Evolutionary conservation across 371 early-diverging fungal species (phyloP).

Genomic region (Lichtheimia corymbifera): DNA sequence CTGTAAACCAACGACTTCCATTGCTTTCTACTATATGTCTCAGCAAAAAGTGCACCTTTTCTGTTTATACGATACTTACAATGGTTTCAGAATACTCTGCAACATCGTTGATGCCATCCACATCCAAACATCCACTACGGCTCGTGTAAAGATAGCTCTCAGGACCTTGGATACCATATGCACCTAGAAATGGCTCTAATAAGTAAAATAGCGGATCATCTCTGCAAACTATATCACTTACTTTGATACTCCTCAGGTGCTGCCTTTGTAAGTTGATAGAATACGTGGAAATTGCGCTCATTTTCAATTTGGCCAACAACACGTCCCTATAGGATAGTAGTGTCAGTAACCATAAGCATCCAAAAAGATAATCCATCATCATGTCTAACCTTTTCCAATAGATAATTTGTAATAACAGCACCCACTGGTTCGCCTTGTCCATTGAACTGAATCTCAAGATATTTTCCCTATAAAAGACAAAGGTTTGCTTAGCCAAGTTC

Average conservation of each 20-base stretch:
- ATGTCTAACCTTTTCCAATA: constrained; percentile 90
- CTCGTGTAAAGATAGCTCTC: constrained; percentile 82
- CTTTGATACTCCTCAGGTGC: constrained; percentile 74
- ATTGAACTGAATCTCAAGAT: constrained; percentile 98
- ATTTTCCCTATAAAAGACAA: constrained; percentile 81
- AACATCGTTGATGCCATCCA: constrained; percentile 81
- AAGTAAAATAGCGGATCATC: background rate
- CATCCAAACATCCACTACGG: constrained; percentile 74
- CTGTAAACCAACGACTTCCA: constrained; percentile 77
- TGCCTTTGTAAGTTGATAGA: constrained; percentile 87
- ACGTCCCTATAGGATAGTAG: constrained; percentile 59
- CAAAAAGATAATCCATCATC: background rate
- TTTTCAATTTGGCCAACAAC: constrained; percentile 94
- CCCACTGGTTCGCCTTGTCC: constrained; percentile 92
- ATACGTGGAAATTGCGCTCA: constrained; percentile 99
- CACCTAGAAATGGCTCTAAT: constrained; percentile 38
- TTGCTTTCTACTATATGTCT: constrained; percentile 60
- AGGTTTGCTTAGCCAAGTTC: background rate
- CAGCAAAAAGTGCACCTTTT: background rate
- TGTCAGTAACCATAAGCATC: background rate
- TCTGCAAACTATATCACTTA: constrained; percentile 16
- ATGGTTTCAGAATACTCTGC: constrained; percentile 75
- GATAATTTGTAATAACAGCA: constrained; percentile 96
- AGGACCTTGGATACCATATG: constrained; percentile 79
- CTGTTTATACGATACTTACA: constrained; percentile 30